Evolutionary conservation across 495 filamentous ascomycete species (phyloP).

Genomic region (Neurospora sp.): DNA sequence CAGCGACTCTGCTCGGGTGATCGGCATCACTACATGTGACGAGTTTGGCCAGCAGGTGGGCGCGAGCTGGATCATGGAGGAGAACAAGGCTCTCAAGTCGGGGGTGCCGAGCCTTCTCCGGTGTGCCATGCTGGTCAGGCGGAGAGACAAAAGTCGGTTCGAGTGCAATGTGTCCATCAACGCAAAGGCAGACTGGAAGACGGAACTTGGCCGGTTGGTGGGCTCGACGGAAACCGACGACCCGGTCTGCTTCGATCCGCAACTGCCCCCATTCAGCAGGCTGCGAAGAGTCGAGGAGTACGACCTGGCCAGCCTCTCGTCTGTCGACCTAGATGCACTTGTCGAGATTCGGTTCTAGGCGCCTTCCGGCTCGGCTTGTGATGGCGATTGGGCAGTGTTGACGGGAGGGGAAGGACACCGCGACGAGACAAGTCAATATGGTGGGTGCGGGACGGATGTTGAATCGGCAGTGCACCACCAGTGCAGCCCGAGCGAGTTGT

Average conservation of each 20-base stretch:
- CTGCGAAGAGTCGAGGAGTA: constrained; percentile 6
- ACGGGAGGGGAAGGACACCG: no score
- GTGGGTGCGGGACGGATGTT: no score
- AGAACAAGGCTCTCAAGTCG: constrained; percentile 12
- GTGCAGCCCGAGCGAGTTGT: no score
- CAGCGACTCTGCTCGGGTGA: constrained; percentile 12
- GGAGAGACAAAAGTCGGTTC: constrained; percentile 13
- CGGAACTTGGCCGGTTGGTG: not conserved
- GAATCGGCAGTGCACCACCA: no score
- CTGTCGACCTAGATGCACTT: no score
- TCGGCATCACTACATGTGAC: not conserved
- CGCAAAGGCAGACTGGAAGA: constrained; percentile 14
- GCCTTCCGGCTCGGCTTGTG: no score
- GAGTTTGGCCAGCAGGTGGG: constrained; percentile 11
- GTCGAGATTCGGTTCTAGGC: no score
- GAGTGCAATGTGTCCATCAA: constrained; percentile 14
- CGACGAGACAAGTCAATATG: no score
- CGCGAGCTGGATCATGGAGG: constrained; percentile 14
- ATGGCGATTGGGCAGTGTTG: no score
- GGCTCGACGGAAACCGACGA: constrained; percentile 8
- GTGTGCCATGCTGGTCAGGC: constrained; percentile 15
- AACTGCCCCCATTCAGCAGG: constrained; percentile 12
- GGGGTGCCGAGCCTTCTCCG: constrained; percentile 15
- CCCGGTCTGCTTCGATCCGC: constrained; percentile 17
- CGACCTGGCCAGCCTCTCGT: no score